Evolutionary conservation across 202 grass and related monocot species (phyloP), one percentile per base, ranked within the genome.

Genomic region (Hordeum pubiflorum): DNA sequence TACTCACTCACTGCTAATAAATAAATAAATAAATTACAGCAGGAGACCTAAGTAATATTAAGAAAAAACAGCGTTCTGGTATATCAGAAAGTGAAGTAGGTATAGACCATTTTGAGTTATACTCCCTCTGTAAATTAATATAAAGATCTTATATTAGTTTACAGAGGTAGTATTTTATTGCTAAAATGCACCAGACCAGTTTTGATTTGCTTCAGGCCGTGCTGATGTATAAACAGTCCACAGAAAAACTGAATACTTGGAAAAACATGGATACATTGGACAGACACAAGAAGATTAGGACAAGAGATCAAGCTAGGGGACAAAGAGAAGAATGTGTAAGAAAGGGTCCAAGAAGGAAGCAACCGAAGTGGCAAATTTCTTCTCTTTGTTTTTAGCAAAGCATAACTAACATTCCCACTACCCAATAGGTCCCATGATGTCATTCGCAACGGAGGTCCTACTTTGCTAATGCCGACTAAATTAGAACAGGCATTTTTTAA

Each of bases 281-380:
- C 58, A 65, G 29, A 37, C 14, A 74, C 58, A 66, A 41, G 79
- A 78, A 56, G 9, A 9, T 15, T 54, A 57, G 59, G 68, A 85
- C 76, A 56, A 74, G 48, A 80, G 46, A 80, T 54, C 26, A 68
- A 75, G 75, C 11, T 32, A 31, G 7, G 15, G 73, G 80, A 83
- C 80, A 87, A 39, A 46, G 13, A 29, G 59, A 87, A 74, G 75
- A 83, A 87, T 83, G 26, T 46, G 44, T 37, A 37, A 37, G 20
- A 46, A 2, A 60, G 36, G 20, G 38, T 83, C 74, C 75, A 83
- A 66, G 56, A 87, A 73, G 65, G 44, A 78, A 65, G 58, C 26
- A 58, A 79, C 78, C 58, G 50, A 72, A 72, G 44, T 65, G 18
- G 20, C 65, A 58, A 46, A 83, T 12, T 73, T 14, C 29, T 50